Percentiles rank a stretch among this genome's conserved stretches.
phyloP scores from a whole-genome alignment of 148 eudicot genomes.

The Dianthus caryophyllus region DNA sequence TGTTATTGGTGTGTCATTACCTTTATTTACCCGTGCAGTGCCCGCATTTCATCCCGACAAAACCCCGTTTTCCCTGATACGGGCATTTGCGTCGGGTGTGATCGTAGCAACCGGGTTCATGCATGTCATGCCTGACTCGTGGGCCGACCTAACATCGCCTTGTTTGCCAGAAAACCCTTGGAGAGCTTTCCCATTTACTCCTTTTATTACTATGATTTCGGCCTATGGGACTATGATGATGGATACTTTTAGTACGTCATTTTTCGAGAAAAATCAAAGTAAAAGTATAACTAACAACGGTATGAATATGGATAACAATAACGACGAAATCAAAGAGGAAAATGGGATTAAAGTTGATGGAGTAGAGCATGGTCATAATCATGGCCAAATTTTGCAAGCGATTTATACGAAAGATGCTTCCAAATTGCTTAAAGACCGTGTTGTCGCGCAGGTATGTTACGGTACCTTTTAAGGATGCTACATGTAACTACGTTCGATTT shows the following conservation, averaged over 20 bases:
- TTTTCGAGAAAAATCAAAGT: slow-evolving; percentile 23
- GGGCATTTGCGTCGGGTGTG: slow-evolving; percentile 57
- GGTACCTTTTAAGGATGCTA: neutral
- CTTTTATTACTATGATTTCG: slow-evolving; percentile 53
- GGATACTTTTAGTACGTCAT: slow-evolving; percentile 40
- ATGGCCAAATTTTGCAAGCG: slow-evolving; percentile 11
- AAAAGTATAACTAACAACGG: too few relatives aligned
- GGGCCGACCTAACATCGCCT: slow-evolving; percentile 36
- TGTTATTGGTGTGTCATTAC: slow-evolving; percentile 42
- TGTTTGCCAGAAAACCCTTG: slow-evolving; percentile 54
- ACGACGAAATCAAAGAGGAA: neutral
- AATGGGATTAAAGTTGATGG: neutral
- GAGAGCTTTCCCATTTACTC: slow-evolving; percentile 43
- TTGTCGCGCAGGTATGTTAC: slow-evolving; percentile 50
- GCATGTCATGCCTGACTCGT: slow-evolving; percentile 63
- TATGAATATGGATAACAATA: too few relatives aligned
- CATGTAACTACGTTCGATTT: too few relatives aligned
- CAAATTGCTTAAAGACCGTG: slow-evolving; percentile 33
- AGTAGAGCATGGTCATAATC: slow-evolving; percentile 17
- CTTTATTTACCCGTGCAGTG: slow-evolving; percentile 34
- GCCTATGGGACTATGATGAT: slow-evolving; percentile 46
- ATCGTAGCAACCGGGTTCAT: slow-evolving; percentile 60
- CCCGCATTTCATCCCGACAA: slow-evolving; percentile 40
- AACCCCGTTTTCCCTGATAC: slow-evolving; percentile 33
- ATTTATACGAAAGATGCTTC: slow-evolving; percentile 11